Base-by-base conservation (phyloP, 352 stramenopile genomes). In the Phytophthora ohioensis region DNA sequence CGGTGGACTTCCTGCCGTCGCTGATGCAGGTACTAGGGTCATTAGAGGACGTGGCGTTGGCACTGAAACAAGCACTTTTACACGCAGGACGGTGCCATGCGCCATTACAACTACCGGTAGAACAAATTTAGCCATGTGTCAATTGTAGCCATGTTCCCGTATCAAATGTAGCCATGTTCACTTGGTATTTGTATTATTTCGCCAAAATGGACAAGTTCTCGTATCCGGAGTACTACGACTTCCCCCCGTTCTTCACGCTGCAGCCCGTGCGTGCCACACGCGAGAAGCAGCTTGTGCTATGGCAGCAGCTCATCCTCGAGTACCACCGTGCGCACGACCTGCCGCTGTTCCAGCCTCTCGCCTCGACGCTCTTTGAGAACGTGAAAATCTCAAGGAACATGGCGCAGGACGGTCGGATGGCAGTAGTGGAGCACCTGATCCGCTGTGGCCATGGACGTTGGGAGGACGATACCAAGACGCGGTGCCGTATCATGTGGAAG, bases 171-270 rank as follows among this genome's bases (percentile, higher is more conserved):
- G 5, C 57, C 43, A 55, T 38, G 21, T 45, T 47, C 4, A 45
- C 43, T 64, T 64, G 56, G 0, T 17, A 55, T 36, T 43, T 65
- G 43, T 64, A 55, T 65, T 27, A 27, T 27, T 27, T 27, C 21
- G 21, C 35, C 36, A 65, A 9, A 32, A 84, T 84, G 77, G 84
- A 94, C 70, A 88, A 90, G 60, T 95, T 94, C 72, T 78, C 80
- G 56, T 95, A 93, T 73, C 88, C 88, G 4, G 88, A 95, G 67
- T 93, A 93, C 73, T 94, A 93, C 79, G 79, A 94, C 69, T 95
- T 95, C 58, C 88, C 88, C 32, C 88, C 88, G 15, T 95, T 95
- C 67, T 95, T 94, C 75, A 95, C 88, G 82, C 73, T 95, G 53
- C 88, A 95, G 65, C 88, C 88, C 39, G 85, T 95, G 66, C 88